Base-by-base conservation (phyloP, 2,329 filamentous ascomycete genomes). In the Ceratocystis destructans region DNA sequence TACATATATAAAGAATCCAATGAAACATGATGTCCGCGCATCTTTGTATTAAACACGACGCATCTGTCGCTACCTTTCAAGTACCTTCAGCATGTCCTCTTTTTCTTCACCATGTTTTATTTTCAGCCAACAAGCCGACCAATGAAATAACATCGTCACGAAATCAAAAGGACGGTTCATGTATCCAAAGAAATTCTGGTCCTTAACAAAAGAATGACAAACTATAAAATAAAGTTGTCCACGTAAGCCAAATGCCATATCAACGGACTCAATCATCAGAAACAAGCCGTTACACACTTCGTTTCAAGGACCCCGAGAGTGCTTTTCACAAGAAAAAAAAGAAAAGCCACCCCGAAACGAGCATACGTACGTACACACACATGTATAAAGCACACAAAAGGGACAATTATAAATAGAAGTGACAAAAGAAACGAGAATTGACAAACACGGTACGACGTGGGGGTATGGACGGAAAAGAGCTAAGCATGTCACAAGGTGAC, bases 341-440 rank as follows among this genome's bases (percentile, higher is more conserved):
- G 28, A 25, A 22, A 25, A 53, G 20, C 20, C 8, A 25, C 12
- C n/a, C 20, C 25, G 2, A 53, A 53, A 48, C 5, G n/a, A 20
- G n/a, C n/a, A 48, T 20, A 55, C 17, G 10, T n/a, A 59, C n/a
- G 31, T 28, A 57, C 53, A 22, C 10, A 31, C 22, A 57, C 28
- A 59, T 31, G 25, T 59, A 59, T 17, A 59, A 22, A 33, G 25
- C 53, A 59, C 25, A 33, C 15, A 17, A 25, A 61, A 37, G 17
- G 62, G 17, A 65, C 7, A 46, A 46, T 31, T 53, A 41, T 28
- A 48, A 61, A 41, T 28, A 48, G 50, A 53, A 45, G 46, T 48
- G 28, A 62, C 57, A 65, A 61, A 37, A 66, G 48, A 44, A 65
- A 59, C 64, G 41, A 62, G 48, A 66, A 66, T 66, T 61, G 59